Conservation (phyloP, 1,284 basidiomycete genomes). For the Pyrrhoderma noxium region DNA sequence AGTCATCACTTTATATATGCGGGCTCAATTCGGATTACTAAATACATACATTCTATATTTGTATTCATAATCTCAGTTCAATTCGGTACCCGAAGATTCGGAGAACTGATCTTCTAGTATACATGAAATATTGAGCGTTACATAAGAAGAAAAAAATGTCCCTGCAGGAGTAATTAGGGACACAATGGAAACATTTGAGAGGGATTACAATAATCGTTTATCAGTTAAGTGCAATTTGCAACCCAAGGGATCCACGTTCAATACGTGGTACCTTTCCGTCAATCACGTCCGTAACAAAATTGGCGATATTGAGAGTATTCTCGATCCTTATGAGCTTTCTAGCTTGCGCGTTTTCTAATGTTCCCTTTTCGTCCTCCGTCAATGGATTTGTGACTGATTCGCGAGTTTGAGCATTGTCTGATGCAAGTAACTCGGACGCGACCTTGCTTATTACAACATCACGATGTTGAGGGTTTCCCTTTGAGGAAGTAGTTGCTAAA, state of each 20-base stretch:
- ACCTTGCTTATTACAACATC: background rate
- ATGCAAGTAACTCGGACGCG: background rate
- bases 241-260: constrained; percentile 27
- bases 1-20: too few relatives aligned
- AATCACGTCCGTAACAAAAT: constrained; percentile 30
- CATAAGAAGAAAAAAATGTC: too few relatives aligned
- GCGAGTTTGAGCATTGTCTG: background rate
- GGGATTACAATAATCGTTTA: too few relatives aligned
- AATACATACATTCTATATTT: too few relatives aligned
- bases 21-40: too few relatives aligned
- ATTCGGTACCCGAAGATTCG: too few relatives aligned
- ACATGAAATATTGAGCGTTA: too few relatives aligned
- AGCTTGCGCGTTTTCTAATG: constrained; percentile 33
- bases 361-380: constrained; percentile 23
- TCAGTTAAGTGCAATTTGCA: constrained; percentile 14
- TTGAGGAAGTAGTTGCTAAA: background rate
- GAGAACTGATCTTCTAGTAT: too few relatives aligned
- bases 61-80: too few relatives aligned
- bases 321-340: constrained; percentile 32
- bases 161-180: too few relatives aligned
- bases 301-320: constrained; percentile 28
- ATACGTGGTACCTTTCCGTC: constrained; percentile 28
- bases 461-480: background rate
- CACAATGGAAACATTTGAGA: too few relatives aligned
- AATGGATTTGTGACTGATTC: background rate